Percentiles rank a stretch among this genome's conserved stretches.
Conservation (phyloP, 2,329 filamentous ascomycete species). For the Alternaria sp. region DNA sequence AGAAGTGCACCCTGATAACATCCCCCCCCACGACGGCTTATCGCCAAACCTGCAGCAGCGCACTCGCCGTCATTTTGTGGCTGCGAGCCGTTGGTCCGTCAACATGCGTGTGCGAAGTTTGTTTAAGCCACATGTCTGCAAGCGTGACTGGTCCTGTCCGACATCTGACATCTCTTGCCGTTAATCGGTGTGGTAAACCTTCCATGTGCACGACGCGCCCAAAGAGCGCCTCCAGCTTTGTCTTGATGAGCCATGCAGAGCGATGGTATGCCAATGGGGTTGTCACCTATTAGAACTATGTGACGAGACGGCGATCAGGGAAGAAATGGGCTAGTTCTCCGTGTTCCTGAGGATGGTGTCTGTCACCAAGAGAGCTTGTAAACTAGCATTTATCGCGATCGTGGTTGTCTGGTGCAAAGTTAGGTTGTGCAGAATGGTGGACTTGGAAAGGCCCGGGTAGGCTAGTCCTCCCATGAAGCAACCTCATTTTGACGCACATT, state of each 20-base stretch:
- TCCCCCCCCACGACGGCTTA: constrained; percentile 4
- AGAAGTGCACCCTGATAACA: neutral
- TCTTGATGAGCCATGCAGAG: constrained; percentile 9
- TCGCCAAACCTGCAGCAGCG: constrained; percentile 7
- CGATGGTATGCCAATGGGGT: constrained; percentile 1
- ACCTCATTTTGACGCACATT: neutral
- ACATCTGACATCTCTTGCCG: constrained; percentile 11
- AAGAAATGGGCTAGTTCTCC: neutral
- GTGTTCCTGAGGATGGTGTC: neutral
- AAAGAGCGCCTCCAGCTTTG: constrained; percentile 6
- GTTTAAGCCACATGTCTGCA: constrained; percentile 5
- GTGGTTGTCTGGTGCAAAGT: neutral
- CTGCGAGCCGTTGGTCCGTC: constrained; percentile 11
- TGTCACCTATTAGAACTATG: neutral
- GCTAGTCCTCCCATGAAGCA: neutral
- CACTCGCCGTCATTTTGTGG: constrained; percentile 5
- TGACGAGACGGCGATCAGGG: constrained; percentile 4
- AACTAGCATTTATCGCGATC: neutral
- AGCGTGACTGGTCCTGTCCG: constrained; percentile 9
- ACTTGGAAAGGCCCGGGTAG: neutral
- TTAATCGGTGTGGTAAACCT: constrained; percentile 14
- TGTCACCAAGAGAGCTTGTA: neutral
- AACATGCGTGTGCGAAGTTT: constrained; percentile 8
- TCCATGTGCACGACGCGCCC: constrained; percentile 8
- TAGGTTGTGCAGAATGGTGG: neutral